These are phyloP conservation scores for Aureobasidium sp. DNA, from an alignment of 2,329 filamentous ascomycete genomes.

Conservation along the genomic window DNA sequence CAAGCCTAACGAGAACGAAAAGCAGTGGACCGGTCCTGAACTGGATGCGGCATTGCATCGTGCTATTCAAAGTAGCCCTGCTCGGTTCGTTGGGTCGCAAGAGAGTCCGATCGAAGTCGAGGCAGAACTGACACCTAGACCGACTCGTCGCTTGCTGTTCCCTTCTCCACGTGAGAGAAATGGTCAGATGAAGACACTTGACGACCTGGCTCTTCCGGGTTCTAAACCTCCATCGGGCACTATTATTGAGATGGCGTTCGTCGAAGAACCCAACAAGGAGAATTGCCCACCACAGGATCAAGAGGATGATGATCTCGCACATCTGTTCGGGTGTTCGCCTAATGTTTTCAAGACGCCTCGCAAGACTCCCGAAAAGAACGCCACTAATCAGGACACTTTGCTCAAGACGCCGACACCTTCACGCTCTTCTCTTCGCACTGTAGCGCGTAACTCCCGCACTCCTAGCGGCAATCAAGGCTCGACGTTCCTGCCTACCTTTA, in stretches of 20 bases:
- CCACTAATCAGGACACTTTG: constrained; percentile 47
- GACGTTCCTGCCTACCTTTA: constrained; percentile 28
- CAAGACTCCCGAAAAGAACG: constrained; percentile 47
- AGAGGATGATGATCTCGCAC: constrained; percentile 44
- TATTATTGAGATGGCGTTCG: constrained; percentile 15
- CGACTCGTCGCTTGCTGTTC: constrained; percentile 65
- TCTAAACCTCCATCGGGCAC: constrained; percentile 16
- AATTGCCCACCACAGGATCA: constrained; percentile 39
- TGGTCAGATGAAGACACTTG: constrained; percentile 53
- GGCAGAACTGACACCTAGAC: constrained; percentile 46
- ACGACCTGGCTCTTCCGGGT: constrained; percentile 36
- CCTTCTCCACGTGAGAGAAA: constrained; percentile 64
- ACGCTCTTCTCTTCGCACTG: constrained; percentile 21
- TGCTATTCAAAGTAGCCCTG: constrained; percentile 55
- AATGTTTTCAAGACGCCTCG: constrained; percentile 42
- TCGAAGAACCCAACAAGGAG: constrained; percentile 47
- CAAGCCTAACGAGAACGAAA: constrained; percentile 26
- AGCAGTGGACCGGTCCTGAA: constrained; percentile 18
- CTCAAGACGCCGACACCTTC: constrained; percentile 39
- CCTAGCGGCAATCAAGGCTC: constrained; percentile 26
- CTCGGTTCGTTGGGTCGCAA: constrained; percentile 40
- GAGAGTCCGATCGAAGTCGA: constrained; percentile 43
- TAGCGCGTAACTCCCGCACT: constrained; percentile 16
- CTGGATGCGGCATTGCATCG: constrained; percentile 36
- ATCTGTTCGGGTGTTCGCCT: constrained; percentile 58